phyloP scores from a whole-genome alignment of 345 rosid species.

The Lumnitzera racemosa region DNA sequence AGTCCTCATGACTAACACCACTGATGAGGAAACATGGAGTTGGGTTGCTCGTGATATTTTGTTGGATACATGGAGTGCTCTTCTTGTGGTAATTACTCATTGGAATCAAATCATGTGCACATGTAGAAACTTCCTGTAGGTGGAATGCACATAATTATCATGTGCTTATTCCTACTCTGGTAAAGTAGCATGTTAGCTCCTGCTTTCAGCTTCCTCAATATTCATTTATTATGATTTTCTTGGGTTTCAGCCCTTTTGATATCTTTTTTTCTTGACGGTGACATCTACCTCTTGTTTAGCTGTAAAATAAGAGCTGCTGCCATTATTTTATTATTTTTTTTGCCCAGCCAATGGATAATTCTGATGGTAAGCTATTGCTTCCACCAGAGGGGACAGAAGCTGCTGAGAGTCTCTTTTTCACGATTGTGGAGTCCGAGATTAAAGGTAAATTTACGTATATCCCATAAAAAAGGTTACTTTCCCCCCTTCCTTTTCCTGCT shows the following conservation, averaged over 20 bases:
- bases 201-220: too few species aligned
- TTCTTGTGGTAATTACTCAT: constrained; percentile 57
- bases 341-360: constrained; percentile 57
- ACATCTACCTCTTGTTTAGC: constrained; percentile 1
- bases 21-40: constrained; percentile 88
- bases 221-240: too few species aligned
- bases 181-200: too few species aligned
- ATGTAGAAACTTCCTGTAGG: background rate
- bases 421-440: constrained; percentile 78
- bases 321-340: background rate
- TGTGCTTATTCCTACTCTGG: background rate
- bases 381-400: constrained; percentile 85
- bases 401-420: constrained; percentile 68
- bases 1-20: constrained; percentile 48
- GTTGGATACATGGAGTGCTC: constrained; percentile 85
- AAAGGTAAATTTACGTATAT: constrained; percentile 37
- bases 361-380: constrained; percentile 45
- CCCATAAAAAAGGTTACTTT: too few species aligned
- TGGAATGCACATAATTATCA: background rate
- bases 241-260: too few species aligned
- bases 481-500: constrained; percentile 1
- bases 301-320: too few species aligned
- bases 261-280: background rate
- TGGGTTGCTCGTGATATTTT: constrained; percentile 97
- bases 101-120: constrained; percentile 2